Evolutionary conservation across 2,329 filamentous ascomycete genomes (phyloP), one percentile per base, ranked within the genome.

Genomic region (Beauveria sp.): DNA sequence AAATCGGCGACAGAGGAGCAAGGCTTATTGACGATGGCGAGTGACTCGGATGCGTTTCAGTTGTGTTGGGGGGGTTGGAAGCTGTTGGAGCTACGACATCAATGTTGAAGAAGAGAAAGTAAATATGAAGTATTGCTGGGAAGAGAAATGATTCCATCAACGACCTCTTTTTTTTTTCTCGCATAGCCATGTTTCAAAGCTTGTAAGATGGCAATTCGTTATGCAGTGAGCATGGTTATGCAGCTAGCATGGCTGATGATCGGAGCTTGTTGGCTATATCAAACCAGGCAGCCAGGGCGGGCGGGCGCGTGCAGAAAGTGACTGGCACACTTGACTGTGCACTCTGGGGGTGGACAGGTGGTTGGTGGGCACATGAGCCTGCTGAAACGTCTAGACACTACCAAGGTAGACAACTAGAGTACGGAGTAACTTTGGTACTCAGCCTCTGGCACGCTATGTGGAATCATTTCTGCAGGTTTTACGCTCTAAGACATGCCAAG

Each of bases 21-120:
- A 14, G 20, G 28, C 24, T 55, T 16, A 16, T 5, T n/a, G 52
- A 55, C 41, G 34, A 47, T 57, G 20, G 43, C 22, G 22, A 50
- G 55, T 47, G 54, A 57, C 34, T 57, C 44, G 55, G 55, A 57
- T 57, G 44, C 44, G 55, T 57, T 57, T 57, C 55, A 57, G 55
- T 22, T 18, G 44, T 41, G 55, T 56, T 20, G 18, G n/a, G 41
- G 41, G 16, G 18, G 41, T 18, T 18, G 41, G 18, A 18, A 43
- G 41, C 41, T 43, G 41, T 43, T 43, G 41, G 41, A 43, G n/a
- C 34, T 37, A 37, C 34, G 34, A 37, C 34, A 16, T 37, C 1
- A 37, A 37, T 37, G 5, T 37, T 37, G 5, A 16, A 37, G 34
- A 37, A 14, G 34, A 37, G 34, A 14, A 37, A 14, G 12, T 37